Evolutionary conservation across 768 basidiomycete genomes (phyloP), one percentile per base, ranked within the genome.

Genomic region (Mycena epipterygia): DNA sequence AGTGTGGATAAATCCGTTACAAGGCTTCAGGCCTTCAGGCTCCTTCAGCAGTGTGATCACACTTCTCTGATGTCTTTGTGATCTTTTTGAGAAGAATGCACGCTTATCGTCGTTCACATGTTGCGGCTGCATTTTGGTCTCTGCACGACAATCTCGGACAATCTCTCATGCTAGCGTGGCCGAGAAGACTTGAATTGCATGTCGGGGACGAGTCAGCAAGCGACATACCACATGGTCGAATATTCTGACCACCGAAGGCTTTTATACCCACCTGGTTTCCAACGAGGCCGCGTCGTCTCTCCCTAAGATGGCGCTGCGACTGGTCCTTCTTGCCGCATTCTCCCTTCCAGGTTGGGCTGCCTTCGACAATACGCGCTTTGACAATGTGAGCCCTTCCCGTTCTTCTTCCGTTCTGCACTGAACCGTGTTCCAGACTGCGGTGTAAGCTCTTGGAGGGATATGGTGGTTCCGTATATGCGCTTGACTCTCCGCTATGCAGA

Each of bases 301-400:
- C 64, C 48, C 27, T 5, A 68, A 52, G 49, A 74, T 75, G 76
- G 68, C 61, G 32, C 56, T 68, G 55, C 52, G 60, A 60, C 48
- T 75, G 35, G 37, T 75, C 64, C 64, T 56, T 55, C 64, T 74
- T 63, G 74, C 70, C 39, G 69, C 72, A 33, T 41, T 74, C 33
- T 65, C 64, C 49, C 59, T 76, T 46, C 67, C 56, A 48, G 74
- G 74, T 21, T 66, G 61, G 59, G 88, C n/a, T n/a, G n/a, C 87
- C 25, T 91, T 89, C 74, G 88, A 90, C 79, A 86, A 85, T 73
- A 82, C 82, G 69, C 84, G 89, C 57, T 89, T 83, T 76, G 91
- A 93, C 78, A 93, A 91, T 74, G 91, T 91, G 74, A 66, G 16
- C 13, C 86, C 2, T 14, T 5, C 30, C 7, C 49, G 2, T 19